phyloP scores from a whole-genome alignment of 148 eudicot species.

The Rhododendron henanense region DNA sequence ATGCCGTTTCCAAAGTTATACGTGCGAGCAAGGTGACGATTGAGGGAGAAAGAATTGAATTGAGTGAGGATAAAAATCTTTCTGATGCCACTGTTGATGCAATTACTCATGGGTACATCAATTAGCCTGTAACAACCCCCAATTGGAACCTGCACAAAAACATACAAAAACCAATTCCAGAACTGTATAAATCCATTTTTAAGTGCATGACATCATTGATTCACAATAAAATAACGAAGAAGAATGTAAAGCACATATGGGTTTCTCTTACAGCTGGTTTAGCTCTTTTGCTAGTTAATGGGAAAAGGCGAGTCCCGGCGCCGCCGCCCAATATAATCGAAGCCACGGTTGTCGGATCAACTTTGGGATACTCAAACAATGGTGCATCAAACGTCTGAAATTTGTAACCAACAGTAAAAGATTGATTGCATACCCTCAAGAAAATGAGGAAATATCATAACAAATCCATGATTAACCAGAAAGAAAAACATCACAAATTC shows the following conservation, averaged over 20 bases:
- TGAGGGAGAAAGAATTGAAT: slow-evolving; percentile 89
- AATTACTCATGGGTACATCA: slow-evolving; percentile 97
- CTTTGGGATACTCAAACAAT: slow-evolving; percentile 44
- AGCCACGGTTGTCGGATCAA: slow-evolving; percentile 74
- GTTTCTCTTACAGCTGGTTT: slow-evolving; percentile 80
- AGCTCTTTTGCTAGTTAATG: slow-evolving; percentile 81
- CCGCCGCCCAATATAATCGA: slow-evolving; percentile 89
- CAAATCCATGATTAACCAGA: background rate
- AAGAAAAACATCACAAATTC: background rate
- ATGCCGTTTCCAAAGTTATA: slow-evolving; percentile 86
- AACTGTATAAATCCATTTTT: background rate
- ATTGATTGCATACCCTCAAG: slow-evolving; percentile 1
- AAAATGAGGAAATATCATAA: background rate
- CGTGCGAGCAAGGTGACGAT: slow-evolving; percentile 80
- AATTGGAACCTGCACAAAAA: slow-evolving; percentile 68
- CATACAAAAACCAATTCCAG: background rate
- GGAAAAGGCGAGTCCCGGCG: slow-evolving; percentile 83
- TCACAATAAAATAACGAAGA: background rate
- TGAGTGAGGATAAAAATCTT: slow-evolving; percentile 95
- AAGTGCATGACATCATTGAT: background rate
- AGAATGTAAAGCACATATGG: background rate
- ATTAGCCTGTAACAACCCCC: slow-evolving; percentile 96
- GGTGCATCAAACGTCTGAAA: slow-evolving; percentile 48
- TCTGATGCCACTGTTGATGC: slow-evolving; percentile 85
- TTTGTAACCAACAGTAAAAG: background rate